Base-by-base conservation (phyloP, 140 eudicot genomes). In the Stevia rebaudiana region DNA sequence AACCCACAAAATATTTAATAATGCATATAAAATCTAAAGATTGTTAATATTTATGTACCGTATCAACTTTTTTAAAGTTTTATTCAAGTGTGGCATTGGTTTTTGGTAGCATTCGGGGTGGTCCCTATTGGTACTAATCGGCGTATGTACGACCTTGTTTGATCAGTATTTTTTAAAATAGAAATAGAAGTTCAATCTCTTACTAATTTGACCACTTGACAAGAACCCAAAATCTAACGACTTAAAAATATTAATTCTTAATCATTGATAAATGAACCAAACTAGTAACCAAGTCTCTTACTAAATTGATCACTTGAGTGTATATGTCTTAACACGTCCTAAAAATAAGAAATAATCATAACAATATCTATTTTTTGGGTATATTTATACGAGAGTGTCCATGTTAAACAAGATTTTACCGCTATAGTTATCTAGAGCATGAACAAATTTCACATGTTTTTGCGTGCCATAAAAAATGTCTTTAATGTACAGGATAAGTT, bases 41-140 rank as follows among this genome's bases (percentile, higher is more conserved):
- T 46, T 46, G 5, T n/a, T n/a, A n/a, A 15, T 47, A 6, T 18
- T 17, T 1, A 2, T 18, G 5, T 17, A 48, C 11, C 54, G 17
- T 50, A 19, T 4, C 30, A 10, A 50, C 17, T 52, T 52, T 24
- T 47, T 16, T n/a, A 46, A 44, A 44, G 6, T 15, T n/a, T n/a
- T n/a, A 25, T 53, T 25, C n/a, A n/a, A n/a, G n/a, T n/a, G 73
- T 73, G 66, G 55, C 72, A 44, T 46, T 16, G 50, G 17, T 50
- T 17, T 28, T 61, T 36, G 63, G 22, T 49, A 48, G 21, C 35
- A 61, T 61, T 24, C 17, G 19, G 31, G 22, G 73, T 58, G 61
- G 78, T 46, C 66, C 65, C 62, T 73, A 35, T 56, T 35, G 18
- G 52, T 63, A 52, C 48, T 63, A 7, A 43, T 61, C 39, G 67